Percentiles rank a stretch among this genome's conserved stretches.
These are phyloP conservation scores for Neofusicoccum sp. DNA, from an alignment of 2,329 filamentous ascomycete genomes.

Conservation along the genomic window DNA sequence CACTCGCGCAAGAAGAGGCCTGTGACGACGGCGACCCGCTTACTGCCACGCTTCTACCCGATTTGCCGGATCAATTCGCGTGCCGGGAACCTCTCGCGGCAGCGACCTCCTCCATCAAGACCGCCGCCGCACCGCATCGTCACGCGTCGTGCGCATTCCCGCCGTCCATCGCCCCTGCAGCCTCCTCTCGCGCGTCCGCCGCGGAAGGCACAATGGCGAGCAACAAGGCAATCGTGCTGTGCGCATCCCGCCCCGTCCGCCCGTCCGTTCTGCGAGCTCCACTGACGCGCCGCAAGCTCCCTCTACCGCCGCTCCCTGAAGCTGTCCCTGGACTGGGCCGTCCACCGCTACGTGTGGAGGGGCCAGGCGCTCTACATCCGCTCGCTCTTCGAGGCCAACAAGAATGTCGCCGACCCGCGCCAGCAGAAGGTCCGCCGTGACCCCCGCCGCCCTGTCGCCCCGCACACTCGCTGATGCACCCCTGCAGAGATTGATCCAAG, in stretches of 20 bases:
- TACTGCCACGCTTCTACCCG: neutral
- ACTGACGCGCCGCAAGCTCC: constrained; percentile 47
- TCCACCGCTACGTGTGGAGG: constrained; percentile 89
- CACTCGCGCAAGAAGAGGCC: constrained; percentile 8
- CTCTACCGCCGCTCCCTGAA: constrained; percentile 93
- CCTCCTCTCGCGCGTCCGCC: constrained; percentile 5
- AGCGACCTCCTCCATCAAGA: constrained; percentile 16
- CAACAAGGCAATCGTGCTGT: constrained; percentile 38
- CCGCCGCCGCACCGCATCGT: constrained; percentile 23
- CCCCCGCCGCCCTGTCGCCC: neutral
- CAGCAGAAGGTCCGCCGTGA: constrained; percentile 69
- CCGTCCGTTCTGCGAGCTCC: constrained; percentile 22
- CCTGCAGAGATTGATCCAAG: constrained; percentile 73
- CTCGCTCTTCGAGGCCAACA: constrained; percentile 92
- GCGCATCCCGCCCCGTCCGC: constrained; percentile 16
- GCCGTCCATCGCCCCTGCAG: constrained; percentile 18
- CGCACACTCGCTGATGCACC: neutral
- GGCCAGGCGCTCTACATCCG: constrained; percentile 95
- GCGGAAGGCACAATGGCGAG: constrained; percentile 38
- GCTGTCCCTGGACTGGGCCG: constrained; percentile 91
- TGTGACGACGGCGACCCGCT: constrained; percentile 17
- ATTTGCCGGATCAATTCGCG: constrained; percentile 6
- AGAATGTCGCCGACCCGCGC: constrained; percentile 75
- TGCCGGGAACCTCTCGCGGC: constrained; percentile 30
- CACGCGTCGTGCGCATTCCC: constrained; percentile 32